Percentiles rank a stretch among this genome's conserved stretches.
phyloP scores from a whole-genome alignment of 495 filamentous ascomycete genomes.

The Aspergillus affinis region DNA sequence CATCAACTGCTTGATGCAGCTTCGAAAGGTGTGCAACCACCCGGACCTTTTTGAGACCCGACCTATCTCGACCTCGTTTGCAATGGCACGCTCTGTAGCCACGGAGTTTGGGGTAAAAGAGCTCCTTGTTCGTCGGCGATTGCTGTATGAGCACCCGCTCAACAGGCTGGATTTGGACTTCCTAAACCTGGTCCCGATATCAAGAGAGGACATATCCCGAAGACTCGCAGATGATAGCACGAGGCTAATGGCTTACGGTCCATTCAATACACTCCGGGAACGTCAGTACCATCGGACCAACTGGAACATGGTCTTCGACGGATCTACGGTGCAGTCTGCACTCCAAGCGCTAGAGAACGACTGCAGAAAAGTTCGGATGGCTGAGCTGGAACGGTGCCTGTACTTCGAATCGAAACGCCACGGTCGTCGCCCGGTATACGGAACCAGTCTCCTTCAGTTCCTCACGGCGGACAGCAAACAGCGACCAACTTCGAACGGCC shows the following conservation, averaged over 20 bases:
- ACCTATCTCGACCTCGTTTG: constrained; percentile 95
- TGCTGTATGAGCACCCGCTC: constrained; percentile 66
- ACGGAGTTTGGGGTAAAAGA: constrained; percentile 79
- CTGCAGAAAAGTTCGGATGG: constrained; percentile 68
- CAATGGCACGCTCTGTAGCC: constrained; percentile 81
- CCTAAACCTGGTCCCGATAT: constrained; percentile 76
- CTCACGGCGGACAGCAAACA: constrained; percentile 61
- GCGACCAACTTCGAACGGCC: constrained; percentile 39
- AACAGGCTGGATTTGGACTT: constrained; percentile 69
- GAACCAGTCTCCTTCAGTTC: constrained; percentile 68
- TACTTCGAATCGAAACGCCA: constrained; percentile 80
- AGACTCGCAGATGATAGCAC: constrained; percentile 60
- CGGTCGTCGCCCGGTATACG: constrained; percentile 78
- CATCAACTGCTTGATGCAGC: constrained; percentile 97
- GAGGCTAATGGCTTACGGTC: constrained; percentile 61
- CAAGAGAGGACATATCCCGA: constrained; percentile 65
- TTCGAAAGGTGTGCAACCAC: constrained; percentile 98
- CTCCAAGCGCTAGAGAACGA: constrained; percentile 71
- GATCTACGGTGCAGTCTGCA: constrained; percentile 64
- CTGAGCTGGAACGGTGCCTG: constrained; percentile 75
- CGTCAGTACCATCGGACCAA: constrained; percentile 62
- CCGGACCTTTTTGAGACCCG: constrained; percentile 97
- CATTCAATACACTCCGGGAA: constrained; percentile 61
- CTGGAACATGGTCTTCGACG: constrained; percentile 58
- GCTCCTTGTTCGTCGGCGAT: constrained; percentile 61